These are phyloP conservation scores for Lagenidium sp. DNA, from an alignment of 352 stramenopile genomes.

Conservation along the genomic window DNA sequence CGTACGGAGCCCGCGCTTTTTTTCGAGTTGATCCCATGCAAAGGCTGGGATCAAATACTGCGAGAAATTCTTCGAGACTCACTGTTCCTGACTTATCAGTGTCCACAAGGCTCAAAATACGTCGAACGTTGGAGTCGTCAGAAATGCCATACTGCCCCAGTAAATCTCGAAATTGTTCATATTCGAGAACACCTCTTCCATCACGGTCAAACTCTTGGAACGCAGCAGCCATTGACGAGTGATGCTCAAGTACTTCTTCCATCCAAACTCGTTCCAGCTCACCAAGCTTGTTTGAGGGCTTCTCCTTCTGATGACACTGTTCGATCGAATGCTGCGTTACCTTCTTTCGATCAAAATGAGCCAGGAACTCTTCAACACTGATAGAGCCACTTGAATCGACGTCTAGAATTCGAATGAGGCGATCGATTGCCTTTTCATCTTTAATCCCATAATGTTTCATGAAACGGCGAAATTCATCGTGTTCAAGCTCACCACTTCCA, in stretches of 20 bases:
- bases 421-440: constrained; percentile 22
- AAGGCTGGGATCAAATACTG: constrained; percentile 33
- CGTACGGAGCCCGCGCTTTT: not conserved
- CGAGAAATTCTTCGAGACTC: constrained; percentile 43
- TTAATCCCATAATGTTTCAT: constrained; percentile 43
- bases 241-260: constrained; percentile 22
- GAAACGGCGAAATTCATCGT: constrained; percentile 38
- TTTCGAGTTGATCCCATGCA: too few relatives aligned
- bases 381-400: constrained; percentile 26
- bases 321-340: constrained; percentile 5
- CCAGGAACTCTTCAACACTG: constrained; percentile 31
- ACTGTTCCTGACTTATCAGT: constrained; percentile 35
- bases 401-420: constrained; percentile 30
- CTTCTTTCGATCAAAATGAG: constrained; percentile 18
- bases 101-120: constrained; percentile 38
- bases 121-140: constrained; percentile 33
- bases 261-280: constrained; percentile 52
- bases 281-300: constrained; percentile 17
- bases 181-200: constrained; percentile 28
- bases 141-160: constrained; percentile 40
- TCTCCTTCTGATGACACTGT: constrained; percentile 6
- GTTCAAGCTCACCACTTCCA: constrained; percentile 29
- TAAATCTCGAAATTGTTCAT: constrained; percentile 47
- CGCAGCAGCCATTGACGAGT: constrained; percentile 32
- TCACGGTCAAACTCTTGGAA: constrained; percentile 34